These are phyloP conservation scores for Talaromyces ruber DNA, from an alignment of 495 filamentous ascomycete species.

Conservation along the genomic window DNA sequence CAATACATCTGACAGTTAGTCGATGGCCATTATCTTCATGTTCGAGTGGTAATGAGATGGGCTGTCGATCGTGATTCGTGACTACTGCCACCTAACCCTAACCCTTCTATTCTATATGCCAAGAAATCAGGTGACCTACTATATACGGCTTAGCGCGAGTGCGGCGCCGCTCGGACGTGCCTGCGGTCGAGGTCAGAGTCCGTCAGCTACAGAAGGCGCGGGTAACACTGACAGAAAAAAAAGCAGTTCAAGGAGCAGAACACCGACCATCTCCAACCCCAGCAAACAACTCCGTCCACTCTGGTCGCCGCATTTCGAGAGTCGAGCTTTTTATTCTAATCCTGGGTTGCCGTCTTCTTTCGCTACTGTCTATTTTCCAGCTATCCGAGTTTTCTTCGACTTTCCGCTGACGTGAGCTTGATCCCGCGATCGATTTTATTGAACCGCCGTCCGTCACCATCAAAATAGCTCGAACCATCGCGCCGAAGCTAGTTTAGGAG, in stretches of 20 bases:
- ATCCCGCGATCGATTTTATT: background rate
- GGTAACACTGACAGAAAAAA: background rate
- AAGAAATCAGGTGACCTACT: background rate
- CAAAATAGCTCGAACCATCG: background rate
- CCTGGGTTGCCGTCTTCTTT: background rate
- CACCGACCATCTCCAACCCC: background rate
- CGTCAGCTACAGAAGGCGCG: background rate
- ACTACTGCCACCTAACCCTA: background rate
- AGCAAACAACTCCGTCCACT: background rate
- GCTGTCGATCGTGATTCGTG: background rate
- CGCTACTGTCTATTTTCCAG: background rate
- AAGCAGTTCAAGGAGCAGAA: background rate
- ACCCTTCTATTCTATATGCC: background rate
- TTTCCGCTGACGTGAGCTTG: background rate
- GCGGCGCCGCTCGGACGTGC: background rate
- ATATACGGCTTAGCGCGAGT: background rate
- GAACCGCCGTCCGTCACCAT: background rate
- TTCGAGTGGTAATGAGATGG: background rate
- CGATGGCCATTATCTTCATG: too few relatives aligned
- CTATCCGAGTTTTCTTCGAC: background rate
- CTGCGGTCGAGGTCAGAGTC: background rate
- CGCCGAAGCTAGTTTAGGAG: background rate
- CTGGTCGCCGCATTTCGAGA: background rate
- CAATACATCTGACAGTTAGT: too few relatives aligned
- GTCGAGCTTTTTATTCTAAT: background rate